A percentile compares a stretch with the other conserved stretches of the same genome.
Evolutionary conservation across 108 stramenopile genomes (phyloP).

Genomic region (Parietichytrium sp.): DNA sequence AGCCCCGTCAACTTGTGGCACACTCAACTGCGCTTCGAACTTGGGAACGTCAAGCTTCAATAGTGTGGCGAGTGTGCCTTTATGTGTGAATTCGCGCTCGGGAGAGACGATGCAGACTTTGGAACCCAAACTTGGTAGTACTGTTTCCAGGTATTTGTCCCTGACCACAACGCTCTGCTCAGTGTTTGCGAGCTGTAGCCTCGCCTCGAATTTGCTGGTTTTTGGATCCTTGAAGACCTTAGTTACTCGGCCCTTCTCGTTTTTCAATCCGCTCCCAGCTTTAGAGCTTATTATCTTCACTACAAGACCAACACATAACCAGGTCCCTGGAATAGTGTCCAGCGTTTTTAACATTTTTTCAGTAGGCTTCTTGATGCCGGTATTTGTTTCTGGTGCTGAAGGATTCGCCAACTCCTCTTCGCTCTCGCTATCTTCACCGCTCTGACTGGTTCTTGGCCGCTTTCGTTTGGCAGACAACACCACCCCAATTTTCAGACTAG

Average conservation of each 20-base stretch:
- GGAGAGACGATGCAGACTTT: not conserved
- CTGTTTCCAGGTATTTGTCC: constrained; percentile 14
- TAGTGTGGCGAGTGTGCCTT: not conserved
- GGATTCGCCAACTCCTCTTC: constrained; percentile 39
- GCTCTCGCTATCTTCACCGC: constrained; percentile 49
- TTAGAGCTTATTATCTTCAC: constrained; percentile 60
- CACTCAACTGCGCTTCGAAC: not conserved
- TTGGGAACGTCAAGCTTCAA: not conserved
- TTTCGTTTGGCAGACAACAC: not conserved
- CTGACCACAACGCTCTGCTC: not conserved
- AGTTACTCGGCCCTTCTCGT: constrained; percentile 52
- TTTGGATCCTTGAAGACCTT: not conserved
- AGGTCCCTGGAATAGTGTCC: constrained; percentile 40
- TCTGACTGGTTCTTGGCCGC: constrained; percentile 37
- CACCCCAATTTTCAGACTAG: not conserved
- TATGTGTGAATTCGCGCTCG: not conserved
- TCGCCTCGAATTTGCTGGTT: not conserved
- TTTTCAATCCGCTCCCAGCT: constrained; percentile 58
- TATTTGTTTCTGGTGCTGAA: not conserved
- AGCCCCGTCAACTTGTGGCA: not conserved
- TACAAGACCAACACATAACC: constrained; percentile 53
- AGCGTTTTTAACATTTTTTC: not conserved
- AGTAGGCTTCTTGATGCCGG: not conserved
- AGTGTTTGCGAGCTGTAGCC: not conserved
- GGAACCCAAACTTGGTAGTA: not conserved